These are phyloP conservation scores for Sporothrix sp. DNA, from an alignment of 2,329 filamentous ascomycete genomes.

Conservation along the genomic window DNA sequence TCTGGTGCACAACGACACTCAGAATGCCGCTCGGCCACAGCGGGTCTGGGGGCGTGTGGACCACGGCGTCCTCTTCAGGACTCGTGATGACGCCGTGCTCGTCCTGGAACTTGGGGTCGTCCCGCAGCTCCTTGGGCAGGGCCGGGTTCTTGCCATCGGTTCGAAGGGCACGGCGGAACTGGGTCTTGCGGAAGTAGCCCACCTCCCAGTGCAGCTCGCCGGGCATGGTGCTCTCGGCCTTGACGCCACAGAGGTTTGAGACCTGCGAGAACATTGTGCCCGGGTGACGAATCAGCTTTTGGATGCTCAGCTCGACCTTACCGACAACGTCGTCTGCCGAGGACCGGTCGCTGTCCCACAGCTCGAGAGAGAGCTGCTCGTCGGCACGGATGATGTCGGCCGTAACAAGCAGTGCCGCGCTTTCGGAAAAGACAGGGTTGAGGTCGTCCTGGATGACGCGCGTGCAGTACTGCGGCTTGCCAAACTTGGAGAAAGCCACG, in stretches of 20 bases:
- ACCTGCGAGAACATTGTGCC: constrained; percentile 87
- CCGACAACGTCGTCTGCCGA: constrained; percentile 92
- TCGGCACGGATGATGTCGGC: constrained; percentile 86
- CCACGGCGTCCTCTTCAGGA: constrained; percentile 70
- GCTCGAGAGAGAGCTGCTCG: constrained; percentile 83
- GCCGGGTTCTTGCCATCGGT: constrained; percentile 78
- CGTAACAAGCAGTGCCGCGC: constrained; percentile 73
- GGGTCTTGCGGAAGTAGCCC: constrained; percentile 85
- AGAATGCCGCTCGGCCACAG: constrained; percentile 88
- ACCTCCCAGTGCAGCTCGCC: constrained; percentile 94
- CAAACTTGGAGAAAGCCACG: constrained; percentile 88
- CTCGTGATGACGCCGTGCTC: constrained; percentile 72
- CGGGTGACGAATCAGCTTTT: constrained; percentile 89
- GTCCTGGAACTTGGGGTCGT: constrained; percentile 71
- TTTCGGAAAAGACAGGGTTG: constrained; percentile 89
- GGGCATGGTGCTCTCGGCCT: constrained; percentile 79
- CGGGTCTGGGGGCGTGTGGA: constrained; percentile 88
- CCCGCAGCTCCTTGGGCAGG: constrained; percentile 62
- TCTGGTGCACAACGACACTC: constrained; percentile 82
- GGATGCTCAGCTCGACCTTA: constrained; percentile 86
- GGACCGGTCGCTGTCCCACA: constrained; percentile 92
- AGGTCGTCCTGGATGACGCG: constrained; percentile 90
- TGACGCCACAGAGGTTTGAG: constrained; percentile 72
- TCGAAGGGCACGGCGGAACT: constrained; percentile 72
- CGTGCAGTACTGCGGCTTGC: constrained; percentile 96